These are phyloP conservation scores for Bipolaris bicolor DNA, from an alignment of 2,329 filamentous ascomycete genomes.

Conservation along the genomic window DNA sequence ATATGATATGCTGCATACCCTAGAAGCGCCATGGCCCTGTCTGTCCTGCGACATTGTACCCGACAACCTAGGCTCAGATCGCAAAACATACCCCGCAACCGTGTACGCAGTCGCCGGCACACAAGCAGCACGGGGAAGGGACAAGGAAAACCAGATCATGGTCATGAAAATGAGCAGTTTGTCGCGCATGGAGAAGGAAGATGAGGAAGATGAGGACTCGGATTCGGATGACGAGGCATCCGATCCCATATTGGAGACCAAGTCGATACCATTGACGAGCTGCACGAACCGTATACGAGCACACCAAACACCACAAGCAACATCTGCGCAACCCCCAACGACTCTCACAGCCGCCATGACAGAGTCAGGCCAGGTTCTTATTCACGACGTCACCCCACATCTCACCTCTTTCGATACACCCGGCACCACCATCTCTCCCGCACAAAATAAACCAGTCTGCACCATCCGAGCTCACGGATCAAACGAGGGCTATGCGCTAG, in stretches of 20 bases:
- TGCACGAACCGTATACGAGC: constrained; percentile 93
- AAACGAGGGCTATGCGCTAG: constrained; percentile 89
- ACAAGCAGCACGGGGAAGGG: constrained; percentile 77
- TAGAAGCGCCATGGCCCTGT: constrained; percentile 95
- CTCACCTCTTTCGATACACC: constrained; percentile 89
- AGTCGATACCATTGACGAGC: constrained; percentile 81
- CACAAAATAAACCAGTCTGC: constrained; percentile 85
- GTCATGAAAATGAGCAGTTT: constrained; percentile 95
- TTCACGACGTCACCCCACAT: constrained; percentile 93
- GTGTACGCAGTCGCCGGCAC: constrained; percentile 95
- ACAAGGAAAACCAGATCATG: constrained; percentile 91
- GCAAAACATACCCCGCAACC: constrained; percentile 92
- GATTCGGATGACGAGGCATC: constrained; percentile 72
- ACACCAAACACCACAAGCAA: constrained; percentile 77
- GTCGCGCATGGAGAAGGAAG: constrained; percentile 82
- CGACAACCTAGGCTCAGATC: constrained; percentile 84
- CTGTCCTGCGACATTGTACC: constrained; percentile 92
- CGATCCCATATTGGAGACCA: constrained; percentile 93
- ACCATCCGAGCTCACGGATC: constrained; percentile 90
- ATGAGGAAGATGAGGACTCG: constrained; percentile 69
- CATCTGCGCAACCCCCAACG: constrained; percentile 73
- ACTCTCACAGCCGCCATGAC: constrained; percentile 92
- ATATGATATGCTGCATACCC: constrained; percentile 95
- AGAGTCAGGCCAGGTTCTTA: constrained; percentile 84
- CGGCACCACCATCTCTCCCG: constrained; percentile 76